Evolutionary conservation across 352 stramenopile genomes (phyloP), one percentile per base, ranked within the genome.

Genomic region (Phytophthora tentaculata): DNA sequence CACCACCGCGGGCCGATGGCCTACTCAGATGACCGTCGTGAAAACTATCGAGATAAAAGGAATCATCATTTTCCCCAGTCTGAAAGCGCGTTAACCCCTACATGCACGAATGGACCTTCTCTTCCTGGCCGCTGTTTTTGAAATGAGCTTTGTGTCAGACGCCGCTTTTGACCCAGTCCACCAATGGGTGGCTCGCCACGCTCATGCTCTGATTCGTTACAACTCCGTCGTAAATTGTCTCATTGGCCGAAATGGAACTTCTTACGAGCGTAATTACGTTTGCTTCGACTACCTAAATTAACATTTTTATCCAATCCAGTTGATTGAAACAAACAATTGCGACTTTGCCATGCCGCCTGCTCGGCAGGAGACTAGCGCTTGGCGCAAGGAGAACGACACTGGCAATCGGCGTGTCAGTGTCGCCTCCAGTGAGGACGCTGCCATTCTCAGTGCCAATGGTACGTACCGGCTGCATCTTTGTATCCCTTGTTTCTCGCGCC

Each of bases 1-100:
- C 86, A 91, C 76, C 87, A 95, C 69, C 63, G 84, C 76, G 45
- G 73, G 60, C 59, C 70, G 77, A 71, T 65, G 74, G 63, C 59
- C 68, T 74, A 82, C 85, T 95, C 85, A 95, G 87, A 93, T 90
- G 87, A 95, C 87, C 87, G 87, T 95, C 87, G 85, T 95, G 87
- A 95, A 88, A 92, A 86, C 26, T 76, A 74, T 93, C 81, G 85
- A 94, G 86, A 91, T 88, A 86, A 85, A n/a, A 64, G 76, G 76
- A 76, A 82, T 95, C 87, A 95, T 93, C 80, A 89, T 90, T 75
- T 84, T 95, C 79, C 84, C 69, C 72, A 82, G 62, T 60, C 60
- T 62, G 8, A 69, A 63, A 28, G 29, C 50, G 53, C 28, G 67
- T 7, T 59, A 13, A 39, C 3, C 32, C 57, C 39, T 41, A 22